A percentile compares a stretch with the other conserved stretches of the same genome.
Evolutionary conservation across 768 basidiomycete species (phyloP).

Genomic region (Cyclocybe aegerita): DNA sequence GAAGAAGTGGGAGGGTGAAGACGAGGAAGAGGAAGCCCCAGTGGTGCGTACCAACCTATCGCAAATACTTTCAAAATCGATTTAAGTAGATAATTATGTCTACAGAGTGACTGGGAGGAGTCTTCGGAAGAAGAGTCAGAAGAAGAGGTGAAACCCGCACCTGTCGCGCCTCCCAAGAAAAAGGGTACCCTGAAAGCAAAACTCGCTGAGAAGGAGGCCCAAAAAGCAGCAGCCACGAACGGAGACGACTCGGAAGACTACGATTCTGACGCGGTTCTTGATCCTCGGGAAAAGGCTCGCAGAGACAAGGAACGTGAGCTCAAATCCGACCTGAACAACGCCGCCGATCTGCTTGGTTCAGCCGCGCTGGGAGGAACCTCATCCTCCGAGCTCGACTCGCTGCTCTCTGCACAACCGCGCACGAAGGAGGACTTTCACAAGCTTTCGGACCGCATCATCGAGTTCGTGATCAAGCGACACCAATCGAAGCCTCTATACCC

Average conservation of each 20-base stretch:
- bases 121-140: constrained; percentile 52
- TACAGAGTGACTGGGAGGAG: constrained; percentile 91
- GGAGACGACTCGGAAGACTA: constrained; percentile 52
- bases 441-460: constrained; percentile 73
- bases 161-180: constrained; percentile 79
- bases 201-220: constrained; percentile 88
- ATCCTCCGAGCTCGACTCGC: constrained; percentile 62
- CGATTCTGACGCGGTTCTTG: constrained; percentile 73
- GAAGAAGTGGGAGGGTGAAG: constrained; percentile 88
- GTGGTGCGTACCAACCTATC: constrained; percentile 52
- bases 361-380: constrained; percentile 67
- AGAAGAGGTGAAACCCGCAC: constrained; percentile 51
- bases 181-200: constrained; percentile 92
- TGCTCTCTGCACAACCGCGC: constrained; percentile 78
- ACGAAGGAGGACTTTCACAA: constrained; percentile 86
- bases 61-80: not conserved
- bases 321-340: constrained; percentile 83
- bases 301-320: constrained; percentile 80
- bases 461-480: constrained; percentile 75
- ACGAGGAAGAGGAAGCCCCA: constrained; percentile 78
- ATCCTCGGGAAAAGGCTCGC: constrained; percentile 76
- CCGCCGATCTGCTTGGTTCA: constrained; percentile 78
- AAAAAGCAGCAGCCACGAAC: constrained; percentile 51
- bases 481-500: constrained; percentile 81
- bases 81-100: constrained; percentile 9